Percentiles rank a stretch among this genome's conserved stretches.
phyloP scores from a whole-genome alignment of 768 basidiomycete genomes.

The Leccinum incarnatum region DNA sequence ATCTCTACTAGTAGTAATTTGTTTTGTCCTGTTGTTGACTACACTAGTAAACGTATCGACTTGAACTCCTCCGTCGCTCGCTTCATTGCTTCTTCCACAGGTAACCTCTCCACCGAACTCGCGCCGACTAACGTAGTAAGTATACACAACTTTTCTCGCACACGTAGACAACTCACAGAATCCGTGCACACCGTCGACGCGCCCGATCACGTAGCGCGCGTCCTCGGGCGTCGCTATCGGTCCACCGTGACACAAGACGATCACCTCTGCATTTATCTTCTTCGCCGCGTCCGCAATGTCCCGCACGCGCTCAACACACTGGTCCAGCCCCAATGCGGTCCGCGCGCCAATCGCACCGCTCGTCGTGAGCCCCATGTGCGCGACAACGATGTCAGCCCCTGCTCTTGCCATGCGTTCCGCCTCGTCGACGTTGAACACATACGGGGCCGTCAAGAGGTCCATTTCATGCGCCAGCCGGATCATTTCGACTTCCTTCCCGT shows the following conservation, averaged over 20 bases:
- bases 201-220: constrained; percentile 20
- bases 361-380: constrained; percentile 31
- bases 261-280: constrained; percentile 17
- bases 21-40: constrained; percentile 33
- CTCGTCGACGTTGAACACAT: constrained; percentile 28
- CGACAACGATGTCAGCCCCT: constrained; percentile 27
- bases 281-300: constrained; percentile 18
- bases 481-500: constrained; percentile 32
- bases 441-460: constrained; percentile 27
- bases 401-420: constrained; percentile 24
- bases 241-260: constrained; percentile 25
- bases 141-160: neutral
- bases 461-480: constrained; percentile 23
- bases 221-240: constrained; percentile 26
- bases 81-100: constrained; percentile 25
- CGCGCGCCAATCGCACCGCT: constrained; percentile 26
- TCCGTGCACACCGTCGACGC: constrained; percentile 17
- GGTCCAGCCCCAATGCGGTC: constrained; percentile 21
- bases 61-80: constrained; percentile 21
- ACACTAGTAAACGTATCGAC: constrained; percentile 20
- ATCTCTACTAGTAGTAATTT: constrained; percentile 18
- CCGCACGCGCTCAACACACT: constrained; percentile 21
- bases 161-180: constrained; percentile 18
- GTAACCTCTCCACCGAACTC: constrained; percentile 26
- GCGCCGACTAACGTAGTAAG: constrained; percentile 17